Evolutionary conservation across 1,284 basidiomycete species (phyloP).

Genomic region (Vanrija humicola): DNA sequence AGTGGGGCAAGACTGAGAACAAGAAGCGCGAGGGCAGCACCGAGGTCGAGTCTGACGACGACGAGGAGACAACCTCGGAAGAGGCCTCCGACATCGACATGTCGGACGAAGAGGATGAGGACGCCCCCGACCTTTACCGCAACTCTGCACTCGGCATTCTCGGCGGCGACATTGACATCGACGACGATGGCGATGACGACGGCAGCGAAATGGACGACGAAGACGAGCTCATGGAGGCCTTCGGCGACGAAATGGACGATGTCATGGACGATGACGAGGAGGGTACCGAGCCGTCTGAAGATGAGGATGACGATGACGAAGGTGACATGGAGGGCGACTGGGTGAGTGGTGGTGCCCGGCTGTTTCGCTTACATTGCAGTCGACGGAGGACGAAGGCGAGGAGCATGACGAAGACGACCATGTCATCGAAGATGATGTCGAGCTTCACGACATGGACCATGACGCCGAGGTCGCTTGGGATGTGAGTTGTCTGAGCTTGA

Average conservation of each 20-base stretch:
- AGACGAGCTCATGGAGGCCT: conserved; percentile 52
- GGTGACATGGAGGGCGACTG: conserved; percentile 28
- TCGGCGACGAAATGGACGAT: conserved; percentile 32
- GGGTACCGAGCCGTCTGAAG: conserved; percentile 49
- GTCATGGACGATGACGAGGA: conserved; percentile 55
- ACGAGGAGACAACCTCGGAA: conserved; percentile 28
- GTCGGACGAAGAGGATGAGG: conserved; percentile 61
- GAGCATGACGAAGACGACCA: conserved; percentile 31
- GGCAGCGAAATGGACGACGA: conserved; percentile 69
- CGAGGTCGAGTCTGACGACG: conserved; percentile 18
- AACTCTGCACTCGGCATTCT: conserved; percentile 95
- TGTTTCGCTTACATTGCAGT: conserved; percentile 4
- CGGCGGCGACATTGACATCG: conserved; percentile 52
- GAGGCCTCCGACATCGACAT: conserved; percentile 61
- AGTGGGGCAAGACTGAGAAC: conserved; percentile 83
- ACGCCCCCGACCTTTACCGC: conserved; percentile 79
- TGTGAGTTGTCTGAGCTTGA: conserved; percentile 9
- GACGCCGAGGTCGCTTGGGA: conserved; percentile 31
- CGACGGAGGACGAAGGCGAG: conserved; percentile 36
- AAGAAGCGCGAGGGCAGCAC: conserved; percentile 55
- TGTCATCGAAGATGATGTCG: conserved; percentile 14
- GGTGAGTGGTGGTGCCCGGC: conserved; percentile 18
- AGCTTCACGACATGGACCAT: conserved; percentile 26
- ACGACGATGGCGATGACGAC: conserved; percentile 68
- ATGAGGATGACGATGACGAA: conserved; percentile 45